Conservation (phyloP, 495 filamentous ascomycete species). For the Amniculicola lignicola region DNA sequence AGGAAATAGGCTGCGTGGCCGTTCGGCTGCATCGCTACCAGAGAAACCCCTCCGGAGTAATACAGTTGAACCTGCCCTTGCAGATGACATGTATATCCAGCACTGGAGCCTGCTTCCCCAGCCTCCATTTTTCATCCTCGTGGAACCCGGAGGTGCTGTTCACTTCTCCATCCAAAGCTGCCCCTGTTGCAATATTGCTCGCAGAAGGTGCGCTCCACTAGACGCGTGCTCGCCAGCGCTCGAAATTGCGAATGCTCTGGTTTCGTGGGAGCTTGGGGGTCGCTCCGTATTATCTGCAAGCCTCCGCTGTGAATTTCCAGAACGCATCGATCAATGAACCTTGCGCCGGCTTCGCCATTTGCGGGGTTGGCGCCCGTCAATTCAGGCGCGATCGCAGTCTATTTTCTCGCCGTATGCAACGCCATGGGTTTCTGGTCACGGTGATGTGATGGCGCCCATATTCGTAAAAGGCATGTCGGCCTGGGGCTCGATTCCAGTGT, state of each 20-base stretch:
- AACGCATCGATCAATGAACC: constrained; percentile 15
- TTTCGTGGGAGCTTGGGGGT: constrained; percentile 11
- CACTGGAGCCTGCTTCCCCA: no score
- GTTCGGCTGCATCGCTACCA: constrained; percentile 31
- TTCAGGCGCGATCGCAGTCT: constrained; percentile 22
- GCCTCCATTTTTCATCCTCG: no score
- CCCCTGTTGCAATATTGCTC: constrained; percentile 13
- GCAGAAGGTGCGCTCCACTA: constrained; percentile 1
- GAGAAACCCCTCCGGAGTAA: constrained; percentile 21
- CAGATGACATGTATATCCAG: no score
- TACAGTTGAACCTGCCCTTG: constrained; percentile 16
- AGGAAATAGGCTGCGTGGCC: no score
- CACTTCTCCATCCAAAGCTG: no score
- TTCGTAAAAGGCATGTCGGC: no score
- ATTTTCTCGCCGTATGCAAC: constrained; percentile 21
- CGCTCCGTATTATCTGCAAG: constrained; percentile 14
- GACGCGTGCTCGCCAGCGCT: constrained; percentile 11
- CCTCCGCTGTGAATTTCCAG: constrained; percentile 19
- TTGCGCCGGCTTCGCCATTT: constrained; percentile 17
- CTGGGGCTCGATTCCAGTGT: no score
- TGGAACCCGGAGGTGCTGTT: no score
- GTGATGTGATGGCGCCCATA: no score
- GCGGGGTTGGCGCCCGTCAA: constrained; percentile 25
- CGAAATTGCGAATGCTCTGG: constrained; percentile 17
- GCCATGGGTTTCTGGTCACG: constrained; percentile 9